Base-by-base conservation (phyloP, 2,329 filamentous ascomycete species). In the Fusarium burgessii region DNA sequence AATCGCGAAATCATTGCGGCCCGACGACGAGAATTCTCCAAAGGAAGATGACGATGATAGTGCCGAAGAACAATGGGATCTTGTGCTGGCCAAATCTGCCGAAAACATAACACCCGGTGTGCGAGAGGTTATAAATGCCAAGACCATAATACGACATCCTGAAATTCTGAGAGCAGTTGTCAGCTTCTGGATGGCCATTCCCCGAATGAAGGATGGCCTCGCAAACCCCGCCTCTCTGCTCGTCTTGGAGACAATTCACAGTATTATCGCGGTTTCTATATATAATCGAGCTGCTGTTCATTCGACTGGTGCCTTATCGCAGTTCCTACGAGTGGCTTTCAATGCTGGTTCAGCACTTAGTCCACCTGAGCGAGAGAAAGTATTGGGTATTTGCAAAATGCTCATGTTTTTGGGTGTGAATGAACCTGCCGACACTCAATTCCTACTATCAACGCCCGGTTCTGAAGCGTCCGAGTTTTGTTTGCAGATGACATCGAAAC, bases 371-470 rank as follows among this genome's bases (percentile, higher is more conserved):
- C 86, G 84, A 73, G 79, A 84, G 29, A 84, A 90, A 17, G 87
- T 94, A 23, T 83, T 91, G 70, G 84, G 88, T 25, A 85, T 97
- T 29, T 95, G 92, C 76, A 87, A 87, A 70, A 85, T 86, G 79
- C 82, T 97, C 77, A 89, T 93, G 84, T 83, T 89, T 62, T 85
- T 96, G 68, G 95, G 96, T 23, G 88, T 97, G 72, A 92, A 91
- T 76, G 87, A 87, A 65, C 87, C 97, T n/a, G 89, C 93, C 47
- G 94, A 98, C 83, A 93, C 93, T 18, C 91, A 95, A 76, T 90
- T 91, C 66, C 85, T 99, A 33, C 79, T 91, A 40, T 84, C 86
- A 15, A 85, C 83, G 32, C 80, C 86, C 12, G 86, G 87, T 4
- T 74, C 85, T 10, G 82, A 83, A 50, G 85, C 88, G 1, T 87